Conservation (phyloP, 208 protist species). For the Naegleria lovaniensis region DNA sequence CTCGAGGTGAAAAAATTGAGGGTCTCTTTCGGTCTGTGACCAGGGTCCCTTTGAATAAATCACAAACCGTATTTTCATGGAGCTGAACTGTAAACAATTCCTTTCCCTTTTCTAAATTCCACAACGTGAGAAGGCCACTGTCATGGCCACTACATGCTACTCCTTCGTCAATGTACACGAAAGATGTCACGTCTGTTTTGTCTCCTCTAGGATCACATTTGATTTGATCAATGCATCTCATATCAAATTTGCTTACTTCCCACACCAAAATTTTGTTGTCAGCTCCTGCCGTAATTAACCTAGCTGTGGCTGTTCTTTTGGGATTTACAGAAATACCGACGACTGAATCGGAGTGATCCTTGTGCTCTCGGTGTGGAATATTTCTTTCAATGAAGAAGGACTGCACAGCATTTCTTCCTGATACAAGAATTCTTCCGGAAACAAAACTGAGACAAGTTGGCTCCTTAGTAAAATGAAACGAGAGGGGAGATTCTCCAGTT, state of each 20-base stretch:
- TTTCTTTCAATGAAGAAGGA: neutral
- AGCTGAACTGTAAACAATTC: neutral
- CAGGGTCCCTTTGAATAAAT: neutral
- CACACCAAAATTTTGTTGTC: constrained; percentile 8
- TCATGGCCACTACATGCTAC: neutral
- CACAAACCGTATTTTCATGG: neutral
- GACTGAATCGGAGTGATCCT: neutral
- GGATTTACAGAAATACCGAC: neutral
- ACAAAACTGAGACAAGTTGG: neutral
- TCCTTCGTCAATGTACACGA: neutral
- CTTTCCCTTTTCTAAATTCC: neutral
- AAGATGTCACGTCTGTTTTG: neutral
- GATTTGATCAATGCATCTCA: neutral
- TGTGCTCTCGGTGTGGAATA: neutral
- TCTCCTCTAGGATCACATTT: neutral
- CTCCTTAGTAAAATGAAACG: neutral
- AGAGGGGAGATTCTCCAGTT: neutral
- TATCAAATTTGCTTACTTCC: neutral
- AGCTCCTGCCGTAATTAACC: neutral
- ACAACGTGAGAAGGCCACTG: neutral
- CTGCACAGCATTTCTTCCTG: neutral
- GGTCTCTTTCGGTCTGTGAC: neutral
- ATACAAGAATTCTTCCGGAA: neutral
- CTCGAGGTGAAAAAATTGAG: neutral
- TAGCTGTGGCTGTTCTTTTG: neutral